Conservation (phyloP, 441 rosid species). For the Pelargonium citronellum region DNA sequence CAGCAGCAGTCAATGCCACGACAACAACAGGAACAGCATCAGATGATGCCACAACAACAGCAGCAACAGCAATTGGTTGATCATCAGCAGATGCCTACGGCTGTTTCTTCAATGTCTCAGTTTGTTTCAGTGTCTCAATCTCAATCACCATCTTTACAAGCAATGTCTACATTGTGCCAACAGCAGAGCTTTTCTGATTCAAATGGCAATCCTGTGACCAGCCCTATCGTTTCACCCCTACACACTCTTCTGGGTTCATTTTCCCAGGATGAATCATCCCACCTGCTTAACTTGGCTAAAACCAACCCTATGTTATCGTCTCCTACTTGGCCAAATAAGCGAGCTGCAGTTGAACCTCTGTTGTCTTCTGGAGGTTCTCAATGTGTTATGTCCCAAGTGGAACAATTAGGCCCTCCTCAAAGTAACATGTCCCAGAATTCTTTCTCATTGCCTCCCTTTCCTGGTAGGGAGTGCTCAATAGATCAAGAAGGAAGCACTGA, state of each 20-base stretch:
- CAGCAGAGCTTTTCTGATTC: conserved; percentile 81
- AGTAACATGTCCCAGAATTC: conserved; percentile 49
- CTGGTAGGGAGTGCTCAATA: conserved; percentile 83
- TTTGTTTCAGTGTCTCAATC: conserved; percentile 59
- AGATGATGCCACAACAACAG: background rate
- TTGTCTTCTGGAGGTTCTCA: conserved; percentile 48
- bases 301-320: conserved; percentile 48
- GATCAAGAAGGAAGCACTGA: conserved; percentile 62
- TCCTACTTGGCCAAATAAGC: conserved; percentile 82
- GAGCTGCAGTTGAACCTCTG: conserved; percentile 68
- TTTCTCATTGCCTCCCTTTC: conserved; percentile 86
- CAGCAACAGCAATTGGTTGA: conserved; percentile 34
- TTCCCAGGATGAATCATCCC: conserved; percentile 67
- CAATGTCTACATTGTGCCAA: conserved; percentile 59
- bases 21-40: conserved; percentile 1
- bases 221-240: conserved; percentile 54
- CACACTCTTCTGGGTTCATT: conserved; percentile 75
- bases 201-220: conserved; percentile 50
- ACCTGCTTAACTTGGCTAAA: conserved; percentile 54
- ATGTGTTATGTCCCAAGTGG: conserved; percentile 52
- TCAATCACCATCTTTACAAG: conserved; percentile 50
- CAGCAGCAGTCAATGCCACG: conserved; percentile 1
- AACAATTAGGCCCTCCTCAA: conserved; percentile 61
- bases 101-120: conserved; percentile 51
- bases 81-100: conserved; percentile 48